phyloP scores from a whole-genome alignment of 345 rosid species.

The Brassica nigra region DNA sequence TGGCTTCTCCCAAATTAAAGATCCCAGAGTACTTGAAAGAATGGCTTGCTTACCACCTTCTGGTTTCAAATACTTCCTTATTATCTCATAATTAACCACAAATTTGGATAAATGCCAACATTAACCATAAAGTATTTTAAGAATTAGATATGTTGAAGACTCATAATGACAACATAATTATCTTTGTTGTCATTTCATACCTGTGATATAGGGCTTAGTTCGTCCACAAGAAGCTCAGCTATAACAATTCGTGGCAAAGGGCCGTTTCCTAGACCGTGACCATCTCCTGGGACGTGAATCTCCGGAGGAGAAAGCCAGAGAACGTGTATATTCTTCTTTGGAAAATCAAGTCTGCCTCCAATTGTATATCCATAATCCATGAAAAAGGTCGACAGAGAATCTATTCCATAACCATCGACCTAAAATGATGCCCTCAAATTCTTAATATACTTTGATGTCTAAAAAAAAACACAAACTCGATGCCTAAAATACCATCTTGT shows the following conservation, averaged over 20 bases:
- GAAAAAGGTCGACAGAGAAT: slow-evolving; percentile 72
- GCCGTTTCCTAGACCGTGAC: slow-evolving; percentile 56
- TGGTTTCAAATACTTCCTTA: slow-evolving; percentile 59
- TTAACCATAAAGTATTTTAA: too few species aligned
- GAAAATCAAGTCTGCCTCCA: slow-evolving; percentile 65
- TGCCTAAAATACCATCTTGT: background rate
- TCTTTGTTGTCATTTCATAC: slow-evolving; percentile 35
- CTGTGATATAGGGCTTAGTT: slow-evolving; percentile 69
- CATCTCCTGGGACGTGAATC: slow-evolving; percentile 38
- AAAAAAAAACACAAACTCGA: background rate
- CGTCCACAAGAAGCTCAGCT: slow-evolving; percentile 83
- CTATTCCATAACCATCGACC: slow-evolving; percentile 80
- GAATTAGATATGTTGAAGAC: background rate
- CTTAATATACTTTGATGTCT: background rate
- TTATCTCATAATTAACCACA: slow-evolving; percentile 58
- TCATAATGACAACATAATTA: background rate
- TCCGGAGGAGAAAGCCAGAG: slow-evolving; percentile 82
- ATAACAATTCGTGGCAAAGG: slow-evolving; percentile 83
- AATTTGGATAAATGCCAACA: slow-evolving; percentile 4
- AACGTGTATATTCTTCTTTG: slow-evolving; percentile 74
- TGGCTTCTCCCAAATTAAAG: slow-evolving; percentile 84
- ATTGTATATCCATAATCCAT: slow-evolving; percentile 64
- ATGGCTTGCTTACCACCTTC: slow-evolving; percentile 63
- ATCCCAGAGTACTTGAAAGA: slow-evolving; percentile 79
- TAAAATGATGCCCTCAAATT: slow-evolving; percentile 10